Evolutionary conservation across 2,329 filamentous ascomycete species (phyloP).

Genomic region (Botryotinia narcissicola): DNA sequence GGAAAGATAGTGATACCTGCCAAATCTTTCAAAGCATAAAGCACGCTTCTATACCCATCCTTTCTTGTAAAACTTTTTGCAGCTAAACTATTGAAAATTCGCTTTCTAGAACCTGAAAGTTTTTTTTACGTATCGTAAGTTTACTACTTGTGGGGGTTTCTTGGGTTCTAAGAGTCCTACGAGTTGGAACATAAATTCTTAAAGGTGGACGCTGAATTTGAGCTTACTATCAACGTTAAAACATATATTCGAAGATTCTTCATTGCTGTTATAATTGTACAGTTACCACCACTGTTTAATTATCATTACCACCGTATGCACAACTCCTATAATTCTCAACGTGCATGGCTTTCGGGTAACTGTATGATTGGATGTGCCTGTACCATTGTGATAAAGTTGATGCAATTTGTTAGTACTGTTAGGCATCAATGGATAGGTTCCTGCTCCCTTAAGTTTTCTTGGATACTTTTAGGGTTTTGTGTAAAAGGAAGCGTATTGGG

Average conservation of each 20-base stretch:
- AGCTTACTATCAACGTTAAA: too few species aligned
- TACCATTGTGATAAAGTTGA: not conserved
- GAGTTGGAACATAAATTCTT: too few species aligned
- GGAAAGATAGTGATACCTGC: not conserved
- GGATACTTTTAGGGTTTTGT: not conserved
- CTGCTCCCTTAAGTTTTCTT: not conserved
- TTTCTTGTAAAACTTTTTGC: not conserved
- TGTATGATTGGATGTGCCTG: not conserved
- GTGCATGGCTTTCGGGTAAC: too few species aligned
- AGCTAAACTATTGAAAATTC: not conserved
- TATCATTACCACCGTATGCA: not conserved
- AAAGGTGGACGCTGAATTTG: too few species aligned
- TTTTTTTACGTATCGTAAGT: not conserved
- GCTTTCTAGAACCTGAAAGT: not conserved
- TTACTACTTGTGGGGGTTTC: too few species aligned
- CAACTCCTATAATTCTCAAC: not conserved
- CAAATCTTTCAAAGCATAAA: not conserved
- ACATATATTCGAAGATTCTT: not conserved
- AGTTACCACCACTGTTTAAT: not conserved
- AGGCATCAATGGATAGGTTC: not conserved
- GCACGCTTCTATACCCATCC: not conserved
- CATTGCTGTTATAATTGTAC: not conserved
- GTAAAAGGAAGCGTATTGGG: not conserved
- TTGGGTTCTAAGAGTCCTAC: too few species aligned
- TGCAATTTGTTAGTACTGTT: not conserved